Evolutionary conservation across 768 basidiomycete genomes (phyloP).

Genomic region (Grammothele lineata): DNA sequence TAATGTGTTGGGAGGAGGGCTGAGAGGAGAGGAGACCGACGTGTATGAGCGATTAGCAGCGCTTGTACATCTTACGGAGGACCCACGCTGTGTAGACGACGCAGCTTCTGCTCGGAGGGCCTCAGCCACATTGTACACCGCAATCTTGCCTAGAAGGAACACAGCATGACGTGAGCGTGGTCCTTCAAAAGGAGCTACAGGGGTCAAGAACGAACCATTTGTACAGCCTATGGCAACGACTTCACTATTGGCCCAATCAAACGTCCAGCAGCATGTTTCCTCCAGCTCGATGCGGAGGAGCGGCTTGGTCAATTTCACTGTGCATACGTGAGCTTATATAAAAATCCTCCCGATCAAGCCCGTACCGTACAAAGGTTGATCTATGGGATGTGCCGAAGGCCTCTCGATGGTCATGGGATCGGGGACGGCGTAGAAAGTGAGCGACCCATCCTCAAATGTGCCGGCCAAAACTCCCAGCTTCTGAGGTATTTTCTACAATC

Average conservation of each 20-base stretch:
- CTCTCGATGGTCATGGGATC: conserved; percentile 49
- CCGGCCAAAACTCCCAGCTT: conserved; percentile 85
- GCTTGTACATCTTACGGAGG: conserved; percentile 28
- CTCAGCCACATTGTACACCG: conserved; percentile 31
- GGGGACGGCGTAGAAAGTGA: conserved; percentile 76
- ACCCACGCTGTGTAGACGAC: no score
- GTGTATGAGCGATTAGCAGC: no score
- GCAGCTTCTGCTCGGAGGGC: conserved; percentile 31
- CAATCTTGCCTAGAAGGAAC: conserved; percentile 24
- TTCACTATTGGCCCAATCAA: conserved; percentile 91
- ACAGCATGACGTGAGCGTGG: neutral
- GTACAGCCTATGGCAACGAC: conserved; percentile 78
- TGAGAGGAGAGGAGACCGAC: no score
- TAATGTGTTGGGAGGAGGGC: conserved; percentile 55
- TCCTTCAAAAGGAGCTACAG: neutral
- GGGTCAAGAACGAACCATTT: conserved; percentile 51
- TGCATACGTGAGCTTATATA: neutral
- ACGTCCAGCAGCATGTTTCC: conserved; percentile 69
- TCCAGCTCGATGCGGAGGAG: conserved; percentile 69
- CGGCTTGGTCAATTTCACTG: conserved; percentile 62
- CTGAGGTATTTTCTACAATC: no score
- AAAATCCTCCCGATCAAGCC: no score
- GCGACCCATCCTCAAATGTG: conserved; percentile 82
- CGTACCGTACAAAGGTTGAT: neutral
- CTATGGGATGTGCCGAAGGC: neutral